phyloP scores from a whole-genome alignment of 2,329 filamentous ascomycete genomes.

The Knoxdaviesia proteae region DNA sequence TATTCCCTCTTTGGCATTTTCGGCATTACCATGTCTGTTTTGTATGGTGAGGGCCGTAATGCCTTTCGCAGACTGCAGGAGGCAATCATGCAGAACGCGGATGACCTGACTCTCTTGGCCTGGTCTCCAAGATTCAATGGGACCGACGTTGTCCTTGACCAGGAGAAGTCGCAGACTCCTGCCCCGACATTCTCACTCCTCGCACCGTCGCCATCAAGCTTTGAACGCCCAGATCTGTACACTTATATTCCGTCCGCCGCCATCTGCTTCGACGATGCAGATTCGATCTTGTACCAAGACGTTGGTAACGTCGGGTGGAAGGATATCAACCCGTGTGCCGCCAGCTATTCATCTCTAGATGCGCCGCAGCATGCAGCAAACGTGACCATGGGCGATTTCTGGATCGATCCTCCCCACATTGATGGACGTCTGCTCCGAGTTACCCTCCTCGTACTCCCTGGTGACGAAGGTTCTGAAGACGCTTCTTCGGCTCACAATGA shows the following conservation, averaged over 20 bases:
- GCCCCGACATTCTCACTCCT: slow-evolving; percentile 1
- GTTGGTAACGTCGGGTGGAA: slow-evolving; percentile 4
- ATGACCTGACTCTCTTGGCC: slow-evolving; percentile 16
- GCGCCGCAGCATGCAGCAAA: no score
- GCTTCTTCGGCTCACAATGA: no score
- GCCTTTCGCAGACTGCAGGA: slow-evolving; percentile 15
- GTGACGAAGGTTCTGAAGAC: no score
- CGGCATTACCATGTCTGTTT: slow-evolving; percentile 10
- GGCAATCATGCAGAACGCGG: slow-evolving; percentile 13
- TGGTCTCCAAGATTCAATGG: slow-evolving; percentile 4
- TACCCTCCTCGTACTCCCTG: no score
- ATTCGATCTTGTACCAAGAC: slow-evolving; percentile 5
- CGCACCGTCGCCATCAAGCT: slow-evolving; percentile 3
- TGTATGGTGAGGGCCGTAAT: slow-evolving; percentile 11
- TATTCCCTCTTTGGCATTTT: slow-evolving; percentile 13
- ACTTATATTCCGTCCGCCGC: slow-evolving; percentile 5
- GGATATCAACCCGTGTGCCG: no score
- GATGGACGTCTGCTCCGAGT: no score
- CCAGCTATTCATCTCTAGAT: no score
- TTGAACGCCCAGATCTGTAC: slow-evolving; percentile 4
- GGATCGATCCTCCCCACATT: no score
- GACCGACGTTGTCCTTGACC: neutral
- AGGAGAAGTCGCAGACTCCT: neutral
- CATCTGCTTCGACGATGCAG: slow-evolving; percentile 6
- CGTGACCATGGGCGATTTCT: no score